A percentile compares a stretch with the other conserved stretches of the same genome.
Evolutionary conservation across 305 asterid genomes (phyloP).

Genomic region (Coffea humblotiana): DNA sequence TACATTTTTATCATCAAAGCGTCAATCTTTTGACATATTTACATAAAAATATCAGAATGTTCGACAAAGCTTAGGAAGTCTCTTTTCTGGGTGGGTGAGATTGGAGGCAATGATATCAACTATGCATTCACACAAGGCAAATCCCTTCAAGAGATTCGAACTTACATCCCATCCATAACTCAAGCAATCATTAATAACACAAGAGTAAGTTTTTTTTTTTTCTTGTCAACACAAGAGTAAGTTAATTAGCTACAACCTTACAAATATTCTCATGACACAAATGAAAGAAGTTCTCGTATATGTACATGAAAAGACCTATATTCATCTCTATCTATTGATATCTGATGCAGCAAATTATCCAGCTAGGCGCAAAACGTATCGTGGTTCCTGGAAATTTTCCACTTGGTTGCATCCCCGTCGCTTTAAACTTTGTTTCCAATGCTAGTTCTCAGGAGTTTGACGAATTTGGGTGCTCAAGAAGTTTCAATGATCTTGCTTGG

Average conservation of each 20-base stretch:
- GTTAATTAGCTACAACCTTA: neutral
- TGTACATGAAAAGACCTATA: too few species aligned
- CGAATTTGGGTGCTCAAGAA: constrained; percentile 18
- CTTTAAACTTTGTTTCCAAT: neutral
- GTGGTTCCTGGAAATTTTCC: constrained; percentile 33
- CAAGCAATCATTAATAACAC: constrained; percentile 8
- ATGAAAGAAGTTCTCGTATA: neutral
- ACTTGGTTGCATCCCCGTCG: constrained; percentile 28
- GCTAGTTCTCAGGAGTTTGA: neutral
- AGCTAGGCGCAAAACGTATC: constrained; percentile 19
- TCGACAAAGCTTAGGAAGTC: neutral
- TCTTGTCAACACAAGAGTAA: constrained; percentile 16
- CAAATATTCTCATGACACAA: too few species aligned
- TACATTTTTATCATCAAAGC: too few species aligned
- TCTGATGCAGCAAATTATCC: constrained; percentile 12
- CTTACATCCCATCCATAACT: constrained; percentile 20
- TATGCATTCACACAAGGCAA: constrained; percentile 6
- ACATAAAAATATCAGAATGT: neutral
- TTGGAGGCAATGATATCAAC: constrained; percentile 27
- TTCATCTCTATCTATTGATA: too few species aligned
- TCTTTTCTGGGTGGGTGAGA: constrained; percentile 30
- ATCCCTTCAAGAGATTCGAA: constrained; percentile 17
- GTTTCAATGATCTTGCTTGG: constrained; percentile 15
- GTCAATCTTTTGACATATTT: too few species aligned
- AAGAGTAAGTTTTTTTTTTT: too few species aligned